Percentiles rank a stretch among this genome's conserved stretches.
Evolutionary conservation across 345 rosid species (phyloP).

Genomic region (Tarenaya hassleriana): DNA sequence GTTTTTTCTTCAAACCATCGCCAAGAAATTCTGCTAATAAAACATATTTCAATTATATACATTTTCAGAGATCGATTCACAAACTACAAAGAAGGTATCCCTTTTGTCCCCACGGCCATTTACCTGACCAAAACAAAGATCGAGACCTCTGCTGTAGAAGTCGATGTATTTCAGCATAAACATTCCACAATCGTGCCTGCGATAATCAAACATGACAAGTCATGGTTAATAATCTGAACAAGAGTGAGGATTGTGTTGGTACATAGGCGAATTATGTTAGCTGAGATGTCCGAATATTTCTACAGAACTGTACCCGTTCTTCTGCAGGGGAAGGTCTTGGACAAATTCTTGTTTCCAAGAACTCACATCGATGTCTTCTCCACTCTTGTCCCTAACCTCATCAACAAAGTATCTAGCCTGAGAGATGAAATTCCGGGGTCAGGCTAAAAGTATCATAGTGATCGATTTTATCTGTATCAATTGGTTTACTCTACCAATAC

Average conservation of each 20-base stretch:
- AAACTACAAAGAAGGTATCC: background rate
- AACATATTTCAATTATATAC: too few species aligned
- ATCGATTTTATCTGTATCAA: background rate
- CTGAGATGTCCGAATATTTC: background rate
- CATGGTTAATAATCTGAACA: background rate
- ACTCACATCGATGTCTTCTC: conserved; percentile 49
- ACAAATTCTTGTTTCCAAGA: conserved; percentile 76
- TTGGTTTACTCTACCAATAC: conserved; percentile 9
- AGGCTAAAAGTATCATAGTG: conserved; percentile 10
- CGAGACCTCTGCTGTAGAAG: conserved; percentile 75
- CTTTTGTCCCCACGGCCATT: background rate
- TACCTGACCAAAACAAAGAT: conserved; percentile 88
- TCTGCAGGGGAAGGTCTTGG: conserved; percentile 80
- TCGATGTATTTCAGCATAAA: conserved; percentile 96
- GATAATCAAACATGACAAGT: conserved; percentile 11
- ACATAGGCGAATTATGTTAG: background rate
- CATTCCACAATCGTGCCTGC: conserved; percentile 90
- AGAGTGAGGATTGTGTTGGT: too few species aligned
- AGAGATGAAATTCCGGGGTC: conserved; percentile 22
- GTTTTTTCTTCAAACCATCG: background rate
- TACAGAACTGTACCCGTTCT: conserved; percentile 57
- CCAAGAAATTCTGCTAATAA: background rate
- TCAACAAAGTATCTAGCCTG: conserved; percentile 81
- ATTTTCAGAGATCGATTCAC: background rate
- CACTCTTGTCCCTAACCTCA: conserved; percentile 82